phyloP scores from a whole-genome alignment of 495 filamentous ascomycete species.

The Aspergillus steynii region DNA sequence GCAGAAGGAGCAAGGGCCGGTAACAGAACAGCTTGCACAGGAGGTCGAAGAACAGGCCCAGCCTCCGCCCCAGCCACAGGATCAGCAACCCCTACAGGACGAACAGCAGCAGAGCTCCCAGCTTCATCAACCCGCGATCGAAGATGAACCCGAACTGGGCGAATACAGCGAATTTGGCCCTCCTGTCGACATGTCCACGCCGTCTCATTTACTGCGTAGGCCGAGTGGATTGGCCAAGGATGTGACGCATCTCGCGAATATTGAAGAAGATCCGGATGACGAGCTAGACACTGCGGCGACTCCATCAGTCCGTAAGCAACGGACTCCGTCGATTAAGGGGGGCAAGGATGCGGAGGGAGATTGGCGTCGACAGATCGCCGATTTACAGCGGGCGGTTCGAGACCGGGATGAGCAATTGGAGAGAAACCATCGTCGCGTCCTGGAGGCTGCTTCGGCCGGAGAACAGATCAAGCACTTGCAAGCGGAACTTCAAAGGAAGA shows the following conservation, averaged over 20 bases:
- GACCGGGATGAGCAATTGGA: conserved; percentile 42
- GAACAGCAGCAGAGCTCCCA: conserved; percentile 16
- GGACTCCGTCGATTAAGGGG: conserved; percentile 19
- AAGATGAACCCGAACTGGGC: conserved; percentile 37
- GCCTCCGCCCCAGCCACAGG: conserved; percentile 3
- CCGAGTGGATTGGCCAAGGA: conserved; percentile 30
- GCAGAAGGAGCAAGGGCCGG: neutral
- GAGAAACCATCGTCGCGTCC: conserved; percentile 31
- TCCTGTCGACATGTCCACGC: conserved; percentile 50
- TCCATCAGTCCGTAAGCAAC: conserved; percentile 33
- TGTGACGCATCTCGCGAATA: conserved; percentile 42
- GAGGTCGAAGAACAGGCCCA: neutral
- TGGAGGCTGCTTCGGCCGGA: conserved; percentile 39
- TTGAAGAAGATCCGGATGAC: conserved; percentile 42
- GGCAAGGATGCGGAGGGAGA: conserved; percentile 24
- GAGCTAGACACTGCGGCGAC: conserved; percentile 25
- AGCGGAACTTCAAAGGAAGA: conserved; percentile 38
- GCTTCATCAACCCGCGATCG: conserved; percentile 32
- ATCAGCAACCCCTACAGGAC: conserved; percentile 12
- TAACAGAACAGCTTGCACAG: neutral
- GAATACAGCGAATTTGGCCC: conserved; percentile 50
- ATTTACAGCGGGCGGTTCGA: conserved; percentile 35
- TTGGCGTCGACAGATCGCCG: conserved; percentile 36
- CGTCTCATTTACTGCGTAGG: conserved; percentile 44
- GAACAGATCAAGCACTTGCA: conserved; percentile 45